A percentile compares a stretch with the other conserved stretches of the same genome.
Evolutionary conservation across 2,329 filamentous ascomycete species (phyloP).

Genomic region (Remersonia thermophila): DNA sequence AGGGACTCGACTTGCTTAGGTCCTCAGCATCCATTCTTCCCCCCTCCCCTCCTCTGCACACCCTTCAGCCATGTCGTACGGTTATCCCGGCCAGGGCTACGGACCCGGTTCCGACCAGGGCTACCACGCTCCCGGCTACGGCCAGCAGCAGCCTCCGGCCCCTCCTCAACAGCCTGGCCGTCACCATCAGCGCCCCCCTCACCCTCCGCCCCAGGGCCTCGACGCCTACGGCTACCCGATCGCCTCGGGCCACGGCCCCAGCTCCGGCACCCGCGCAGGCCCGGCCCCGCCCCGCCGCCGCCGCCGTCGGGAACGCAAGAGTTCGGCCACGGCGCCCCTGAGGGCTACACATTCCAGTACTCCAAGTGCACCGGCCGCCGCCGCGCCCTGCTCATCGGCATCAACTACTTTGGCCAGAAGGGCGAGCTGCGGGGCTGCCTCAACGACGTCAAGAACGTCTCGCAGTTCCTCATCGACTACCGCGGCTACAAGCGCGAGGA

Average conservation of each 20-base stretch:
- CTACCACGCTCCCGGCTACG: conserved; percentile 8
- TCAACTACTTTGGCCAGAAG: conserved; percentile 67
- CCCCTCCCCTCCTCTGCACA: neutral
- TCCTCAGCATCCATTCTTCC: too few species aligned
- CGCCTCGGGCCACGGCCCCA: conserved; percentile 15
- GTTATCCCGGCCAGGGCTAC: conserved; percentile 15
- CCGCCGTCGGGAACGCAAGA: conserved; percentile 40
- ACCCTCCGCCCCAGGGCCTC: conserved; percentile 7
- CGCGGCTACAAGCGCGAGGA: conserved; percentile 65
- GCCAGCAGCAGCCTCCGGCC: conserved; percentile 11
- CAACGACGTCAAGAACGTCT: conserved; percentile 71
- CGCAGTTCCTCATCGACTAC: conserved; percentile 52
- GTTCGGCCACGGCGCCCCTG: conserved; percentile 57
- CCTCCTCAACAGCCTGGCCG: conserved; percentile 8
- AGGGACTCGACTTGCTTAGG: too few species aligned
- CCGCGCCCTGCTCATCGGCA: conserved; percentile 65
- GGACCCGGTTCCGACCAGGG: conserved; percentile 7
- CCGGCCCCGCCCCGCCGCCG: conserved; percentile 4
- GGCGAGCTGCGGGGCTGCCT: conserved; percentile 66
- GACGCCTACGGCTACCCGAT: conserved; percentile 37
- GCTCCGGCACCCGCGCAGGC: conserved; percentile 20
- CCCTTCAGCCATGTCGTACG: conserved; percentile 12
- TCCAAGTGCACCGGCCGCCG: conserved; percentile 60
- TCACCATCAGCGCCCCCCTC: conserved; percentile 3
- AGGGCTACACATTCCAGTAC: conserved; percentile 62